A percentile compares a stretch with the other conserved stretches of the same genome.
These are phyloP conservation scores for Schizopora paradoxa DNA, from an alignment of 1,284 basidiomycete species.

Conservation along the genomic window DNA sequence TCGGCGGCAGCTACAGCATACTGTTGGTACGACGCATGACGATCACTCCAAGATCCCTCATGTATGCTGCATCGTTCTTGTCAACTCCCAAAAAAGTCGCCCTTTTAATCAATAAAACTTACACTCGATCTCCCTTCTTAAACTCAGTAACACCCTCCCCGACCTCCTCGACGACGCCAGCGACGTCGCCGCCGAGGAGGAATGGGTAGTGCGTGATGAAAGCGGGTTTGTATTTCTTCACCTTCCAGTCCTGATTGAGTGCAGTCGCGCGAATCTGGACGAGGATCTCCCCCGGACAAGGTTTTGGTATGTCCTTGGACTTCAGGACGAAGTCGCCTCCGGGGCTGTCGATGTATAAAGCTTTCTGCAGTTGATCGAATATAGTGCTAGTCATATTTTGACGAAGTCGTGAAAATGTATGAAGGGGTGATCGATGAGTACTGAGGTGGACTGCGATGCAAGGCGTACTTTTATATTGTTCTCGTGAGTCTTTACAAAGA, in stretches of 20 bases:
- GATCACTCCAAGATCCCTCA: constrained; percentile 21
- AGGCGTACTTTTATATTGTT: no score
- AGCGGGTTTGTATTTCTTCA: constrained; percentile 28
- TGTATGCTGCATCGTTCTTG: constrained; percentile 16
- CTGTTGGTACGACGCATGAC: constrained; percentile 26
- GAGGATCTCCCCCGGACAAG: constrained; percentile 35
- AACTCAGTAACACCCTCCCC: constrained; percentile 34
- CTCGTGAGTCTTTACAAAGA: no score
- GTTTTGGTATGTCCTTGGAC: constrained; percentile 22
- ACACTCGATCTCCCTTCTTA: constrained; percentile 38
- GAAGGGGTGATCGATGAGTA: no score
- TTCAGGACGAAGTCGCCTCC: constrained; percentile 24
- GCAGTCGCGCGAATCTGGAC: constrained; percentile 35
- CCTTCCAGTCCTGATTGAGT: constrained; percentile 41
- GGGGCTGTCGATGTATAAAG: constrained; percentile 14
- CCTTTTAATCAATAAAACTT: no score
- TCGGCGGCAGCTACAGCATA: constrained; percentile 23
- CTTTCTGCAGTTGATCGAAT: no score
- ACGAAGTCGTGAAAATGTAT: no score
- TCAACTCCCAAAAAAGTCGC: no score
- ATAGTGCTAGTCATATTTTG: no score
- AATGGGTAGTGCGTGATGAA: constrained; percentile 32
- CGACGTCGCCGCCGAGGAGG: constrained; percentile 42
- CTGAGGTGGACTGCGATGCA: no score
- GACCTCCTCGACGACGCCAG: constrained; percentile 36